Percentiles rank a stretch among this genome's conserved stretches.
phyloP scores from a whole-genome alignment of 2,329 filamentous ascomycete species.

The Calonectria pteridis region DNA sequence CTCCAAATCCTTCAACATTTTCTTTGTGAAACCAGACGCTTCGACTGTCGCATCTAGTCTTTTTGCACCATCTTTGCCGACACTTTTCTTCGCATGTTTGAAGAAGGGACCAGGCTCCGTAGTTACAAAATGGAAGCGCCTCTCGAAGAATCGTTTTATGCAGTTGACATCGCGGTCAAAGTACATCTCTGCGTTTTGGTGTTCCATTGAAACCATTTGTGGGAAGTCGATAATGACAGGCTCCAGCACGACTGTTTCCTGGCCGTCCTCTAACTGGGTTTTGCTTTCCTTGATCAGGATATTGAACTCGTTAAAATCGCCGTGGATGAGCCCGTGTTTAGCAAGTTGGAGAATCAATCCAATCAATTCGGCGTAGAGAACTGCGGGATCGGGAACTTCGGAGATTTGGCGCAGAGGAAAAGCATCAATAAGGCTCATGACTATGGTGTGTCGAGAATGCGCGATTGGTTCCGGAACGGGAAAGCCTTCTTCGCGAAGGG shows the following conservation, averaged over 20 bases:
- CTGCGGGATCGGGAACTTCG: slow-evolving; percentile 83
- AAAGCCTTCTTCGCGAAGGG: slow-evolving; percentile 85
- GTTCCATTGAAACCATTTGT: slow-evolving; percentile 97
- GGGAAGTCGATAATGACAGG: slow-evolving; percentile 97
- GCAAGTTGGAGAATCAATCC: slow-evolving; percentile 87
- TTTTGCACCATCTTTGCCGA: slow-evolving; percentile 73
- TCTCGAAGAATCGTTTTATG: slow-evolving; percentile 92
- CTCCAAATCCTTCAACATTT: slow-evolving; percentile 95
- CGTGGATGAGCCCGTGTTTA: slow-evolving; percentile 90
- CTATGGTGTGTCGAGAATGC: slow-evolving; percentile 93
- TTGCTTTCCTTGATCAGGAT: slow-evolving; percentile 88
- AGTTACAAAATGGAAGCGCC: slow-evolving; percentile 88
- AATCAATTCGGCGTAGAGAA: slow-evolving; percentile 93
- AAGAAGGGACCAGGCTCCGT: slow-evolving; percentile 88
- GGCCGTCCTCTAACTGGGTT: slow-evolving; percentile 53
- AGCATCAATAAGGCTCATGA: slow-evolving; percentile 95
- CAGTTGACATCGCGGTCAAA: slow-evolving; percentile 97
- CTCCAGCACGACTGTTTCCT: slow-evolving; percentile 66
- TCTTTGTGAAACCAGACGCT: slow-evolving; percentile 95
- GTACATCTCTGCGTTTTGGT: slow-evolving; percentile 94
- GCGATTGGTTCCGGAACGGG: slow-evolving; percentile 88
- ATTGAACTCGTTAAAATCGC: slow-evolving; percentile 99
- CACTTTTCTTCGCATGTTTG: slow-evolving; percentile 81
- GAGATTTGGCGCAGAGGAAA: slow-evolving; percentile 92
- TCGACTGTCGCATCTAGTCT: slow-evolving; percentile 90